These are phyloP conservation scores for Aciculosporium take DNA, from an alignment of 2,329 filamentous ascomycete species.

Conservation along the genomic window DNA sequence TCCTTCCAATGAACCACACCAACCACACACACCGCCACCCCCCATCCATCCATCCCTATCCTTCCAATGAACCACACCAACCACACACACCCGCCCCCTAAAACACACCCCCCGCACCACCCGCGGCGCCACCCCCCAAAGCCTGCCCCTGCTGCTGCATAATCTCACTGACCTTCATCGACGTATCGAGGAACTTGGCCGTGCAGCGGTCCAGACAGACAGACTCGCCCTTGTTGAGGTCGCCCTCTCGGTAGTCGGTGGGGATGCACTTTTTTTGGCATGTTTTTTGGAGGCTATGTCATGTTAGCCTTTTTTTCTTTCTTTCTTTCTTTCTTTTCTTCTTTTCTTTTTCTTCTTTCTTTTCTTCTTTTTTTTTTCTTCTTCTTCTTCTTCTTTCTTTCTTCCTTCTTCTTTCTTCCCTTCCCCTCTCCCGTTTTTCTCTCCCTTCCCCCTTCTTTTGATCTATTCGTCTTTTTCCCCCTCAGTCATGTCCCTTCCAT, in stretches of 20 bases:
- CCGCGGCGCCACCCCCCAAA: conserved; percentile 32
- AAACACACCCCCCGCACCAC: conserved; percentile 22
- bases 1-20: too few species aligned
- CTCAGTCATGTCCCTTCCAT: not conserved
- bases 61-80: too few species aligned
- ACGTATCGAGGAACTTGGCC: conserved; percentile 96
- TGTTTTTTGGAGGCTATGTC: conserved; percentile 60
- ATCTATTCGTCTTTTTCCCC: not conserved
- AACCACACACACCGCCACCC: too few species aligned
- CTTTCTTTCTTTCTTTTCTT: not conserved
- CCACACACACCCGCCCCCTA: conserved; percentile 3
- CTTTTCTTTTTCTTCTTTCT: not conserved
- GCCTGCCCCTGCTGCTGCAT: conserved; percentile 77
- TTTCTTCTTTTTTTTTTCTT: not conserved
- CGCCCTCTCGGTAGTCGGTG: conserved; percentile 80
- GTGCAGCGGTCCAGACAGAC: conserved; percentile 97
- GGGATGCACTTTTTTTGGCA: conserved; percentile 94
- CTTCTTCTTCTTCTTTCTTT: not conserved
- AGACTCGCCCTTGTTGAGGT: conserved; percentile 97
- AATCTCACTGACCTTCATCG: conserved; percentile 93
- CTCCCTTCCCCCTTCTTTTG: not conserved
- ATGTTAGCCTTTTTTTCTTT: not conserved
- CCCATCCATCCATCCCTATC: too few species aligned
- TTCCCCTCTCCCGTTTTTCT: not conserved
- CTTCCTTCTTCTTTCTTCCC: not conserved